phyloP scores from a whole-genome alignment of 495 filamentous ascomycete genomes.

The Lindgomyces ingoldianus region DNA sequence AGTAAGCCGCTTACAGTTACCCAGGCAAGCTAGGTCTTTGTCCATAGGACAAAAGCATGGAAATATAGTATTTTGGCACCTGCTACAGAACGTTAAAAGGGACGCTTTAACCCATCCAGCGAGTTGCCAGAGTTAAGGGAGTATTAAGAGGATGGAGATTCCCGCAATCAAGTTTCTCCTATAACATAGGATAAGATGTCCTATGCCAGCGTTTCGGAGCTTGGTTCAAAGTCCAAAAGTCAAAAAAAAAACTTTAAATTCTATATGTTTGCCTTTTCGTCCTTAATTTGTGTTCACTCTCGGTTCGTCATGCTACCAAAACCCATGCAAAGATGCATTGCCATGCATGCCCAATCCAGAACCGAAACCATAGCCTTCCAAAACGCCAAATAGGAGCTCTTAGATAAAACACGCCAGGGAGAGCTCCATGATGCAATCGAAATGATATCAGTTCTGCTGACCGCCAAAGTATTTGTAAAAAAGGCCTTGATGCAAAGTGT shows the following conservation, averaged over 20 bases:
- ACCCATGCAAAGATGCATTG: not conserved
- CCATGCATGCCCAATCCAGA: not conserved
- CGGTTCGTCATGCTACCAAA: not conserved
- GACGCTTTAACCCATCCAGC: no score
- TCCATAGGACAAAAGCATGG: no score
- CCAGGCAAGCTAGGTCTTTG: no score
- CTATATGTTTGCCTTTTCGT: slow-evolving; percentile 1
- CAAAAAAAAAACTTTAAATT: not conserved
- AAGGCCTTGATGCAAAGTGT: not conserved
- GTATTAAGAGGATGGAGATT: no score
- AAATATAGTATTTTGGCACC: no score
- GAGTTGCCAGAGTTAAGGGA: no score
- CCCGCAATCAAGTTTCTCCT: no score
- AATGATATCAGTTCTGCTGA: not conserved
- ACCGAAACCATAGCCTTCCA: not conserved
- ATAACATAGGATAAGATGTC: no score
- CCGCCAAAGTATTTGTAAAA: not conserved
- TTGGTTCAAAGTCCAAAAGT: no score
- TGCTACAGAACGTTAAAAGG: no score
- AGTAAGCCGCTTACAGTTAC: no score
- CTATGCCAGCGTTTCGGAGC: no score
- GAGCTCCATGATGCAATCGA: not conserved
- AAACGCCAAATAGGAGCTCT: not conserved
- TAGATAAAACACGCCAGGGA: not conserved
- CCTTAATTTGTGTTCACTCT: not conserved